A percentile compares a stretch with the other conserved stretches of the same genome.
Conservation (phyloP, 2,329 filamentous ascomycete species). For the Penicillium sp. region DNA sequence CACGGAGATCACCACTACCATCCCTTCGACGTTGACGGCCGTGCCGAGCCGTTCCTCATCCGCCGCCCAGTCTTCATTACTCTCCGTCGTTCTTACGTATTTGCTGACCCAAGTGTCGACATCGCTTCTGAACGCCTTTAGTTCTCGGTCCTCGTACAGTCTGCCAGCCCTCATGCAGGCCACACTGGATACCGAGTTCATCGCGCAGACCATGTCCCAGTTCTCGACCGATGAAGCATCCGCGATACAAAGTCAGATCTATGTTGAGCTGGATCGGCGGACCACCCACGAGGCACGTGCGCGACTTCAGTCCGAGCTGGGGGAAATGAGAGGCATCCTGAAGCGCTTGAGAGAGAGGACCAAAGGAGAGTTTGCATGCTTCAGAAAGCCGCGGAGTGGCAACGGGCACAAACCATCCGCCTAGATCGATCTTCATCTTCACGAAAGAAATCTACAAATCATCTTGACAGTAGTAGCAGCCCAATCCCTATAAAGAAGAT, state of each 20-base stretch:
- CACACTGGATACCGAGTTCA: constrained; percentile 92
- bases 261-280: constrained; percentile 76
- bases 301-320: constrained; percentile 73
- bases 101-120: too few species aligned
- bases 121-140: constrained; percentile 74
- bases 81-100: constrained; percentile 61
- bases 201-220: constrained; percentile 81
- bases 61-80: too few species aligned
- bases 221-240: constrained; percentile 78
- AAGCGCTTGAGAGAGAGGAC: constrained; percentile 75
- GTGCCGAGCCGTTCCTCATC: too few species aligned
- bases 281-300: constrained; percentile 80
- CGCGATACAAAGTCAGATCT: constrained; percentile 79
- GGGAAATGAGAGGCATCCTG: constrained; percentile 76
- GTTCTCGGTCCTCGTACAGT: constrained; percentile 57
- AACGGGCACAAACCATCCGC: too few species aligned
- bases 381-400: constrained; percentile 52
- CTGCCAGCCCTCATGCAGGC: constrained; percentile 88
- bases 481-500: too few species aligned
- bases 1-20: constrained; percentile 75
- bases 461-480: too few species aligned
- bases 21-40: too few species aligned
- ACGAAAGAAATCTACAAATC: too few species aligned
- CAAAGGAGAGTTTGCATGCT: constrained; percentile 76
- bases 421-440: too few species aligned